Evolutionary conservation across 495 filamentous ascomycete genomes (phyloP).

Genomic region (Aspergillus sclerotioniger): DNA sequence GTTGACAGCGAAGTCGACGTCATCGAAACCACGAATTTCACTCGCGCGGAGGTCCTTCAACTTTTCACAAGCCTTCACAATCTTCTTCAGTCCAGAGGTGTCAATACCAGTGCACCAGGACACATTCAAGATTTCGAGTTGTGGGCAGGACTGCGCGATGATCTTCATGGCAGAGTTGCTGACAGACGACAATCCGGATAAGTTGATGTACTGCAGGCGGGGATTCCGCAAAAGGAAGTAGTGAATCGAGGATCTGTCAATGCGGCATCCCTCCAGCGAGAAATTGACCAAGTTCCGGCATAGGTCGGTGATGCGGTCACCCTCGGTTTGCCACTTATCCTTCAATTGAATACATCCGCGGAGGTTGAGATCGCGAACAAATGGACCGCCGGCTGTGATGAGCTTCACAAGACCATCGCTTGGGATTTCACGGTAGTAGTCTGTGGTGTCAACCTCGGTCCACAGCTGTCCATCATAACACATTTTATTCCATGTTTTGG

Average conservation of each 20-base stretch:
- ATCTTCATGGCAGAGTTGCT: conserved; percentile 86
- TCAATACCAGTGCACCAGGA: conserved; percentile 88
- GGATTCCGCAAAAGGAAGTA: conserved; percentile 75
- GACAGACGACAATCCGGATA: conserved; percentile 75
- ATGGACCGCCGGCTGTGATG: conserved; percentile 80
- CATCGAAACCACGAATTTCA: conserved; percentile 77
- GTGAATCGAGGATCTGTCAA: conserved; percentile 77
- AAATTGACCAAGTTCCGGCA: conserved; percentile 87
- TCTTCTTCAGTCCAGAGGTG: conserved; percentile 70
- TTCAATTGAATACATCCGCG: conserved; percentile 72
- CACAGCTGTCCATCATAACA: conserved; percentile 97
- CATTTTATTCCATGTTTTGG: conserved; percentile 74
- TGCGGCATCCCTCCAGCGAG: conserved; percentile 83
- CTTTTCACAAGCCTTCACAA: conserved; percentile 68
- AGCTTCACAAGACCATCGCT: conserved; percentile 80
- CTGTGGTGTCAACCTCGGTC: conserved; percentile 77
- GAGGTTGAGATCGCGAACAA: conserved; percentile 88
- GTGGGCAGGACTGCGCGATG: conserved; percentile 78
- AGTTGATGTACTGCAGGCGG: conserved; percentile 74
- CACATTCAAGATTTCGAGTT: conserved; percentile 78
- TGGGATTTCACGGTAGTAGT: conserved; percentile 84
- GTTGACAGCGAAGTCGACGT: conserved; percentile 62
- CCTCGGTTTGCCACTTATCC: conserved; percentile 72
- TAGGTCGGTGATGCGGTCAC: conserved; percentile 64
- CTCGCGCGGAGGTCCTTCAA: conserved; percentile 80